Conservation (phyloP, 2,329 filamentous ascomycete genomes). For the Didymella arachidicola region DNA sequence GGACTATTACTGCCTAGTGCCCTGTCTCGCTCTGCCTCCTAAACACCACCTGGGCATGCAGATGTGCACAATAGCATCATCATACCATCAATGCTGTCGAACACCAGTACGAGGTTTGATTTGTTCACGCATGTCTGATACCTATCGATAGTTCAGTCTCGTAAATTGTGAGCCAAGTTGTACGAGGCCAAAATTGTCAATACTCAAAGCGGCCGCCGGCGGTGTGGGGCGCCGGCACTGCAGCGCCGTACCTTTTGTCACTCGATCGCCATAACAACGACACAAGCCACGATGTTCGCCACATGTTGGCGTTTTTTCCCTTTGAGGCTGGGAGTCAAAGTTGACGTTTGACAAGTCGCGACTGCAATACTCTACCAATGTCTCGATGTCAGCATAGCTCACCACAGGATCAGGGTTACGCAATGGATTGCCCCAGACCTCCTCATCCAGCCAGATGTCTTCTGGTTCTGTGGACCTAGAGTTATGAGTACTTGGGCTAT, state of each 20-base stretch:
- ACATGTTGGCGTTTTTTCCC: background rate
- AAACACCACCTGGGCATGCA: background rate
- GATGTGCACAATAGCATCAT: background rate
- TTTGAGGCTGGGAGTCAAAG: constrained; percentile 1
- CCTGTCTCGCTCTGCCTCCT: background rate
- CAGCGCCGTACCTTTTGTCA: background rate
- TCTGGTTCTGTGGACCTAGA: background rate
- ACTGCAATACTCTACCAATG: background rate
- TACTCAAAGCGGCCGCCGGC: background rate
- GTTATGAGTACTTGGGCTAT: background rate
- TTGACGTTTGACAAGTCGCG: background rate
- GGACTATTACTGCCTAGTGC: background rate
- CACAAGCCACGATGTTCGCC: constrained; percentile 4
- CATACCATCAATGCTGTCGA: background rate
- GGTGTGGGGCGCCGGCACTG: constrained; percentile 1
- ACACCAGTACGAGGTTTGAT: background rate
- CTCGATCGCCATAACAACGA: background rate
- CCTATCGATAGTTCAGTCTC: background rate
- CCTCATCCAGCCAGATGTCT: constrained; percentile 13
- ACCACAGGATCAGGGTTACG: background rate
- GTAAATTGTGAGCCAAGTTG: constrained; percentile 8
- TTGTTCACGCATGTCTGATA: background rate
- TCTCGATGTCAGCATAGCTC: constrained; percentile 1
- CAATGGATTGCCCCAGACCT: background rate
- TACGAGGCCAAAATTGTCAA: constrained; percentile 1